Evolutionary conservation across 2,329 filamentous ascomycete genomes (phyloP).

Genomic region (Trichoderma afroharzianum): DNA sequence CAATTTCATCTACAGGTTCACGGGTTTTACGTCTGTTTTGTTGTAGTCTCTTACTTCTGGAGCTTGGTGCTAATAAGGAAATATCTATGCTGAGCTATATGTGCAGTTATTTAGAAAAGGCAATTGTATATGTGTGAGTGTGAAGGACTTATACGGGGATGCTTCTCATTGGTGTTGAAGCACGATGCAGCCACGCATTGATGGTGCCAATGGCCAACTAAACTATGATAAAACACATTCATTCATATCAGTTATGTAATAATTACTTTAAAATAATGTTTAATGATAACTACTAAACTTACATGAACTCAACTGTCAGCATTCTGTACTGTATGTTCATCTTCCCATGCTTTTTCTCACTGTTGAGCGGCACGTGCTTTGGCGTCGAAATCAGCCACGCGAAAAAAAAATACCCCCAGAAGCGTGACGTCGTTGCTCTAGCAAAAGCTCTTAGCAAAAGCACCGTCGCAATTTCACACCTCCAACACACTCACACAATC

Average conservation of each 20-base stretch:
- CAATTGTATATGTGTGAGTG: background rate
- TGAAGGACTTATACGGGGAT: background rate
- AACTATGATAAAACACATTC: background rate
- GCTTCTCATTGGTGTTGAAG: background rate
- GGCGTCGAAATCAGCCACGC: background rate
- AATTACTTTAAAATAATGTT: background rate
- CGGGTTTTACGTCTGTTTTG: background rate
- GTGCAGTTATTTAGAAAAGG: background rate
- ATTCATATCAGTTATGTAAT: background rate
- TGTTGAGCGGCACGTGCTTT: slow-evolving; percentile 5
- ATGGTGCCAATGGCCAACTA: background rate
- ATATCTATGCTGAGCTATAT: background rate
- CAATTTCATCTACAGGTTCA: background rate
- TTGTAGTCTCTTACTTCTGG: background rate
- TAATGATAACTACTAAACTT: background rate
- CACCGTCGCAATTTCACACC: background rate
- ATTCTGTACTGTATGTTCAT: too few species aligned
- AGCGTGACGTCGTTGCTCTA: slow-evolving; percentile 17
- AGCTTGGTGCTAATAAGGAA: too few species aligned
- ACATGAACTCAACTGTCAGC: background rate
- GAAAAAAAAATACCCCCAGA: slow-evolving; percentile 3
- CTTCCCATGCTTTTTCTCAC: background rate
- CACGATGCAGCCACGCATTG: too few species aligned
- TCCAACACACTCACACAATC: background rate
- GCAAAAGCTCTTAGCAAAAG: background rate